phyloP scores from a whole-genome alignment of 768 basidiomycete species.

The Kwoniella bestiolae region DNA sequence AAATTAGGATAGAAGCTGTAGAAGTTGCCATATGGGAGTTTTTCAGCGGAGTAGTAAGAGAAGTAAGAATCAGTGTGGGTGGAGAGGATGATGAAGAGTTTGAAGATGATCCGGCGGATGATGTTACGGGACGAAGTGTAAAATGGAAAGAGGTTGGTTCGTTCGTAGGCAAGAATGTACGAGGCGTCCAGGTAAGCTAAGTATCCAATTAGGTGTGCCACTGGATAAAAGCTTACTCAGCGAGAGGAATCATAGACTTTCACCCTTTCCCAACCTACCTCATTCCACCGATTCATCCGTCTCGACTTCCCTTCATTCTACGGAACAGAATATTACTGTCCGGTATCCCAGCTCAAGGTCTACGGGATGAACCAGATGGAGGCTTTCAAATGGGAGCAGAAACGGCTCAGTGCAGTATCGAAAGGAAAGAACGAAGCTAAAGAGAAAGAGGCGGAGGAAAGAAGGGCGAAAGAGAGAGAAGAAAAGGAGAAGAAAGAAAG shows the following conservation, averaged over 20 bases:
- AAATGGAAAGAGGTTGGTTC: constrained; percentile 77
- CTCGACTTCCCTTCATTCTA: constrained; percentile 94
- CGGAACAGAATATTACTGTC: constrained; percentile 94
- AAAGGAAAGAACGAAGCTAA: constrained; percentile 34
- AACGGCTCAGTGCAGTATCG: constrained; percentile 23
- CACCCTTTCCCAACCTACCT: constrained; percentile 51
- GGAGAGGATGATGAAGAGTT: constrained; percentile 51
- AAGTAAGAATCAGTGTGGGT: constrained; percentile 79
- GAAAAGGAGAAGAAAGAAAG: constrained; percentile 17
- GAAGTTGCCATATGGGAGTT: constrained; percentile 98
- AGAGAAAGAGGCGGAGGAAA: constrained; percentile 32
- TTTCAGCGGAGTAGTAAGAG: constrained; percentile 94
- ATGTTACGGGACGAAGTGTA: constrained; percentile 11
- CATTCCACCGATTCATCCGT: constrained; percentile 89
- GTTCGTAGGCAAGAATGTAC: constrained; percentile 77
- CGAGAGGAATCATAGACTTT: constrained; percentile 39
- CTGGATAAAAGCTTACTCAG: background rate
- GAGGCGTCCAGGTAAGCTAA: constrained; percentile 80
- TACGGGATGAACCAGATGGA: constrained; percentile 97
- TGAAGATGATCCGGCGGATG: constrained; percentile 34
- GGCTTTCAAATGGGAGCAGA: constrained; percentile 79
- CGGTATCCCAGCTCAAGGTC: constrained; percentile 85
- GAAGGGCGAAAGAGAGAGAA: constrained; percentile 23
- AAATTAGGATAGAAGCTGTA: constrained; percentile 93
- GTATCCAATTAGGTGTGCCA: no score